Evolutionary conservation across 2,329 filamentous ascomycete genomes (phyloP).

Genomic region (Madurella fahalii): DNA sequence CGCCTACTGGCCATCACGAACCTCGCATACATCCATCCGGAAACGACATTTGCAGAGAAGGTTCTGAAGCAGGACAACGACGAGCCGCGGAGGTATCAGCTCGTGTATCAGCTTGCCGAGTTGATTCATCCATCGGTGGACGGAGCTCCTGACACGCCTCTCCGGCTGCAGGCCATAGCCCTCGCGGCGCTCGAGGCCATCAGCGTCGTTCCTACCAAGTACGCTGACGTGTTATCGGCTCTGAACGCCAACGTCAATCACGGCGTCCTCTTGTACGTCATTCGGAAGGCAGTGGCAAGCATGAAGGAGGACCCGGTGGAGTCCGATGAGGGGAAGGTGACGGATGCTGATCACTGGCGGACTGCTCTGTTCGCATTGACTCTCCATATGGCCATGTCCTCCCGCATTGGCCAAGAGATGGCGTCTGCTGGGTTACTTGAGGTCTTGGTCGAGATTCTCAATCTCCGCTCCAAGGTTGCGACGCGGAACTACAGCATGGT

Average conservation of each 20-base stretch:
- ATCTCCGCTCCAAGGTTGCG: conserved; percentile 74
- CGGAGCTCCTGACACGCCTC: conserved; percentile 63
- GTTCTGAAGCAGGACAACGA: conserved; percentile 84
- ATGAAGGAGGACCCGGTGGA: conserved; percentile 56
- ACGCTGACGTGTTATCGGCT: conserved; percentile 80
- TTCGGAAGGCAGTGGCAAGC: conserved; percentile 83
- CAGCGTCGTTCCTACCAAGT: conserved; percentile 70
- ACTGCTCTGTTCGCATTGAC: conserved; percentile 85
- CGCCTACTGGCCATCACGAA: conserved; percentile 87
- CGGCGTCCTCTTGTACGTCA: conserved; percentile 87
- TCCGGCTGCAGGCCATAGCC: conserved; percentile 76
- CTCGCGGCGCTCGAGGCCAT: conserved; percentile 82
- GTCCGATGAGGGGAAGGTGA: conserved; percentile 56
- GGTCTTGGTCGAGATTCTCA: conserved; percentile 83
- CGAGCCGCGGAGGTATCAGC: conserved; percentile 81
- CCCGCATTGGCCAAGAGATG: conserved; percentile 74
- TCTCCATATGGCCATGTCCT: conserved; percentile 70
- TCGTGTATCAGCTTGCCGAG: conserved; percentile 89
- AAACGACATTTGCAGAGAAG: conserved; percentile 78
- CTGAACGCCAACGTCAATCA: conserved; percentile 95
- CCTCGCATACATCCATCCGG: conserved; percentile 81
- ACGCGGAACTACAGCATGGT: conserved; percentile 80
- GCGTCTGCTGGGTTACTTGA: conserved; percentile 86
- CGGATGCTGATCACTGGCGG: conserved; percentile 81
- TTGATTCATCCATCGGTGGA: conserved; percentile 79